Conservation (phyloP, 371 early-diverging fungal genomes). For the Syncephalastrum contaminatum region DNA sequence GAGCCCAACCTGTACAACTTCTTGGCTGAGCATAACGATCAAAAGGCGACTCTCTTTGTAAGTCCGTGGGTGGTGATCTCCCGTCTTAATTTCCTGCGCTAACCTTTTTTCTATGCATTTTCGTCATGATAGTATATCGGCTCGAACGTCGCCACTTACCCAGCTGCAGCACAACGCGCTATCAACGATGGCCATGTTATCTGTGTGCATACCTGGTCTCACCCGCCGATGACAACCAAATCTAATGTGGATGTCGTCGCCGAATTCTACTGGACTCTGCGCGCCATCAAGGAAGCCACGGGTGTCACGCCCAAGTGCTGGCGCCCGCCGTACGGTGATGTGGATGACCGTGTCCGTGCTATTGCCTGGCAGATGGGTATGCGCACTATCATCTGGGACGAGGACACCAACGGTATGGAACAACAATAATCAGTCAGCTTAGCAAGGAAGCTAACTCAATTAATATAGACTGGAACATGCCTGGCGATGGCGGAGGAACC, state of each 20-base stretch:
- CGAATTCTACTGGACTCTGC: slow-evolving; percentile 54
- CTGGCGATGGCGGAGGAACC: slow-evolving; percentile 42
- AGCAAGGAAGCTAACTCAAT: too few species aligned
- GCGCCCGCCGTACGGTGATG: slow-evolving; percentile 56
- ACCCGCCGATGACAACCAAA: slow-evolving; percentile 54
- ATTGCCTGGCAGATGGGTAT: slow-evolving; percentile 55
- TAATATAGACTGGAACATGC: slow-evolving; percentile 40
- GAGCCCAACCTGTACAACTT: slow-evolving; percentile 50
- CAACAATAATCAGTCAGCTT: too few species aligned
- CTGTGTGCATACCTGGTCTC: slow-evolving; percentile 61
- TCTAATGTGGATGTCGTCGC: slow-evolving; percentile 56
- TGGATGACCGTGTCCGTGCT: slow-evolving; percentile 56
- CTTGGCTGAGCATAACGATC: slow-evolving; percentile 27
- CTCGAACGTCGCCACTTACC: slow-evolving; percentile 44
- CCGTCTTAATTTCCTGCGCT: neutral
- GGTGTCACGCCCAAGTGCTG: slow-evolving; percentile 54
- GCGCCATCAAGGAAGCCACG: slow-evolving; percentile 53
- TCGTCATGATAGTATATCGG: slow-evolving; percentile 37
- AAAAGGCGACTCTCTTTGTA: slow-evolving; percentile 29
- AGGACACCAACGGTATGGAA: slow-evolving; percentile 27
- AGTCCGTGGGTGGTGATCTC: slow-evolving; percentile 3
- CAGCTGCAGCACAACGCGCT: slow-evolving; percentile 48
- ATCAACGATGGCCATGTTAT: slow-evolving; percentile 50
- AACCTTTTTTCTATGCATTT: neutral
- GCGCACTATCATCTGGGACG: slow-evolving; percentile 43